Conservation (phyloP, 2,329 filamentous ascomycete species). For the Emmonsiellopsis sp. region DNA sequence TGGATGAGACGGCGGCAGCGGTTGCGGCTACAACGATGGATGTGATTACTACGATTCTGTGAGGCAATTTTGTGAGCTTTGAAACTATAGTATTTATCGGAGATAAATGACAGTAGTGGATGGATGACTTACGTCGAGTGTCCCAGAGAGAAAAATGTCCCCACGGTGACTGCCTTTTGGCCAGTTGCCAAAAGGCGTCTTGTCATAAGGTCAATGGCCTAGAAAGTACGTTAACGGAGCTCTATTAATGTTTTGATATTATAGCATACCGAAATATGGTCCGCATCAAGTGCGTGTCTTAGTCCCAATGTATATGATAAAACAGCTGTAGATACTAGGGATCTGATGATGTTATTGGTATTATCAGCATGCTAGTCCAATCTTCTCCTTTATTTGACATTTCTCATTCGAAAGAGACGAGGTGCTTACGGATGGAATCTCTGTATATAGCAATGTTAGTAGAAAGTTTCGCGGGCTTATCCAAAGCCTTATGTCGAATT, state of each 20-base stretch:
- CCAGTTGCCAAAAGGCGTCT: constrained; percentile 76
- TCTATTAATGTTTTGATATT: neutral
- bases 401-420: neutral
- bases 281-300: constrained; percentile 93
- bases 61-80: constrained; percentile 2
- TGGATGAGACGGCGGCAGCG: constrained; percentile 67
- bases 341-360: constrained; percentile 23
- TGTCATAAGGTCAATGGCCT: constrained; percentile 91
- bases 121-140: constrained; percentile 58
- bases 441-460: constrained; percentile 10
- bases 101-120: neutral
- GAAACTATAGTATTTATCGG: neutral
- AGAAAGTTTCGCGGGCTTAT: neutral
- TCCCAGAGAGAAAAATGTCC: constrained; percentile 87
- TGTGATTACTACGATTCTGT: constrained; percentile 70
- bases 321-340: constrained; percentile 68
- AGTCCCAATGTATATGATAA: constrained; percentile 83
- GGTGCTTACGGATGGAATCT: constrained; percentile 28
- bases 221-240: neutral
- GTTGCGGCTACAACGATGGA: constrained; percentile 89
- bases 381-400: neutral
- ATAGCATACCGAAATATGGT: constrained; percentile 60
- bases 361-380: neutral
- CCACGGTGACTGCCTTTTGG: constrained; percentile 80
- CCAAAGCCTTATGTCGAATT: neutral